A percentile compares a stretch with the other conserved stretches of the same genome.
Conservation (phyloP, 129 eudicot species). For the Escallonia rubra region DNA sequence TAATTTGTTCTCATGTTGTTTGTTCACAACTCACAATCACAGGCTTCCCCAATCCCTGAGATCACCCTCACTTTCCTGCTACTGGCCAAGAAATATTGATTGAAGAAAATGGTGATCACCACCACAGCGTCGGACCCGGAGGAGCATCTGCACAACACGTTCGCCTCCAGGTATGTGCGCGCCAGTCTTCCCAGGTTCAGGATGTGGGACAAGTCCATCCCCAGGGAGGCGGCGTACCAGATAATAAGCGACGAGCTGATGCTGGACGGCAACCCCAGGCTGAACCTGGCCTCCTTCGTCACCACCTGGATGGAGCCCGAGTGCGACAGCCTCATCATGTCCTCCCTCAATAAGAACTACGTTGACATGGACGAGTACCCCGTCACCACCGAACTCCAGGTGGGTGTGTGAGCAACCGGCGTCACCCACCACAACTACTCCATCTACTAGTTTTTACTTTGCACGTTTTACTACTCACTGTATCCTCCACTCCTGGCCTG, state of each 20-base stretch:
- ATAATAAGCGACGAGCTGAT: conserved; percentile 62
- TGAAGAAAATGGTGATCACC: conserved; percentile 42
- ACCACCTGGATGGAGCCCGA: conserved; percentile 82
- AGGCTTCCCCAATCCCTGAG: neutral
- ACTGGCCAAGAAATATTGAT: no score
- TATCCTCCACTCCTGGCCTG: neutral
- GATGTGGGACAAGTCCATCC: conserved; percentile 46
- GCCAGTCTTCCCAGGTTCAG: conserved; percentile 56
- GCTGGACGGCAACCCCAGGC: conserved; percentile 73
- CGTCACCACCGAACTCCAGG: conserved; percentile 84
- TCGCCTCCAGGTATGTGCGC: conserved; percentile 66
- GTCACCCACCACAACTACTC: no score
- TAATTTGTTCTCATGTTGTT: neutral
- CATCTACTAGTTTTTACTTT: no score
- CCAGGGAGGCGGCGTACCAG: conserved; percentile 70
- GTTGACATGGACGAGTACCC: conserved; percentile 79
- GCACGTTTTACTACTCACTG: no score
- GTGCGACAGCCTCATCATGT: conserved; percentile 70
- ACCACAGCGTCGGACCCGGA: conserved; percentile 21
- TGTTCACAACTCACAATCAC: neutral
- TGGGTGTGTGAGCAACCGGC: neutral
- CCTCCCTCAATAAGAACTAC: conserved; percentile 51
- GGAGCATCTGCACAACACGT: conserved; percentile 45
- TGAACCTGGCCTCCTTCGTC: conserved; percentile 65
- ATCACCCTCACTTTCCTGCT: no score